phyloP scores from a whole-genome alignment of 257 asterid genomes.

The Plectranthus barbatus region DNA sequence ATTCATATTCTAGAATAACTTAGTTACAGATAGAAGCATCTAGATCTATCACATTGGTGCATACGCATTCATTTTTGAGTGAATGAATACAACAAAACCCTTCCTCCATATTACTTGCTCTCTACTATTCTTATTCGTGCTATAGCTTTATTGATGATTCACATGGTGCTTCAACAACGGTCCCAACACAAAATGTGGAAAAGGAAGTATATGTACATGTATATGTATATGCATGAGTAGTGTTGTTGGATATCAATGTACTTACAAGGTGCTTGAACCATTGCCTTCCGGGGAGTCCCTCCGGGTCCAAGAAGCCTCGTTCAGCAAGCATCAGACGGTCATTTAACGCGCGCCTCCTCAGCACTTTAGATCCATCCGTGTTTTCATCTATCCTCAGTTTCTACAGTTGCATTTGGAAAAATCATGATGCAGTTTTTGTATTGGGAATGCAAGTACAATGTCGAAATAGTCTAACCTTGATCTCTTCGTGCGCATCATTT shows the following conservation, averaged over 20 bases:
- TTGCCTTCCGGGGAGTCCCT: slow-evolving; percentile 58
- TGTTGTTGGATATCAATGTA: not conserved
- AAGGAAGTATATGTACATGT: too few species aligned
- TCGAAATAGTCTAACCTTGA: slow-evolving; percentile 37
- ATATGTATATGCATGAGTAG: too few species aligned
- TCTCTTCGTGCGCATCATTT: slow-evolving; percentile 35
- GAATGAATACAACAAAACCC: too few species aligned
- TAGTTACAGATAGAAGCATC: too few species aligned
- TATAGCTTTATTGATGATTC: too few species aligned
- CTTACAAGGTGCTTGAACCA: slow-evolving; percentile 95
- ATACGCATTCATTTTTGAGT: too few species aligned
- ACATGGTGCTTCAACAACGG: too few species aligned
- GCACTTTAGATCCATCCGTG: slow-evolving; percentile 18
- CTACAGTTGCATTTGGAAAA: slow-evolving; percentile 32
- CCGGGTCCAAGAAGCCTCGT: slow-evolving; percentile 77
- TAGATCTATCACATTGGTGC: too few species aligned
- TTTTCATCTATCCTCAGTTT: slow-evolving; percentile 31
- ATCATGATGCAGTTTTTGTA: not conserved
- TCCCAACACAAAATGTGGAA: too few species aligned
- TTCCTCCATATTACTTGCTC: too few species aligned
- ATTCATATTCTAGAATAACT: too few species aligned
- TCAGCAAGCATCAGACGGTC: slow-evolving; percentile 77
- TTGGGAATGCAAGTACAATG: not conserved
- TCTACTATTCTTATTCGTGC: too few species aligned
- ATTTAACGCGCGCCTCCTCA: slow-evolving; percentile 57